These are phyloP conservation scores for Irpex lacteus DNA, from an alignment of 1,284 basidiomycete genomes.

Conservation along the genomic window DNA sequence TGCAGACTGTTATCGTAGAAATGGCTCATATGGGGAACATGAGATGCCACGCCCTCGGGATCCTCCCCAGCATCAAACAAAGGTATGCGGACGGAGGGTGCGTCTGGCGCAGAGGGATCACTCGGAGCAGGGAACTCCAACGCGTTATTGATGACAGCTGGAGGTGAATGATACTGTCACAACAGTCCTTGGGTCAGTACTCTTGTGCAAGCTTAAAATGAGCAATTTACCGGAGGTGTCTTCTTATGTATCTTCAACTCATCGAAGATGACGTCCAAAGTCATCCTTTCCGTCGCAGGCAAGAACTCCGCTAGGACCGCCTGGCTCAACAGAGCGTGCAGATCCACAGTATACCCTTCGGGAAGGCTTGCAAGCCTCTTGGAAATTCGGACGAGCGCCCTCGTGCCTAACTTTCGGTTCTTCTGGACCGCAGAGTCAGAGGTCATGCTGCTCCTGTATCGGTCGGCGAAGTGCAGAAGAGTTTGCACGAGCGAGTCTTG, in stretches of 20 bases:
- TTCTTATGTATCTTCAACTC: constrained; percentile 45
- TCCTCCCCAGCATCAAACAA: constrained; percentile 48
- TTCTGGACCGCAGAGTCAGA: constrained; percentile 50
- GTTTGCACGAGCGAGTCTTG: constrained; percentile 16
- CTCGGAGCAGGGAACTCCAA: constrained; percentile 48
- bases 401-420: constrained; percentile 59
- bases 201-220: neutral
- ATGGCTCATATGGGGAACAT: constrained; percentile 64
- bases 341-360: constrained; percentile 34
- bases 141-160: constrained; percentile 34
- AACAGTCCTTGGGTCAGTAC: neutral
- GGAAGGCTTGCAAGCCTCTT: constrained; percentile 44
- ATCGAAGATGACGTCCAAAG: constrained; percentile 47
- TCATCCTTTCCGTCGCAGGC: constrained; percentile 55
- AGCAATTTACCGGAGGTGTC: constrained; percentile 37
- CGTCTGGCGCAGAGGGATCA: constrained; percentile 24
- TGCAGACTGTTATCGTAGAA: constrained; percentile 70
- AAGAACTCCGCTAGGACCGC: constrained; percentile 59
- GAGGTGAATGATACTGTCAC: constrained; percentile 47
- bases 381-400: constrained; percentile 55
- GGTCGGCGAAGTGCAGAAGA: constrained; percentile 44
- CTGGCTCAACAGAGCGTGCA: constrained; percentile 45
- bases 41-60: constrained; percentile 48
- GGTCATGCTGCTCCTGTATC: constrained; percentile 52
- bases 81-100: constrained; percentile 39